Evolutionary conservation across 78 protist genomes (phyloP).

Genomic region (Trichosphaerium sp.): DNA sequence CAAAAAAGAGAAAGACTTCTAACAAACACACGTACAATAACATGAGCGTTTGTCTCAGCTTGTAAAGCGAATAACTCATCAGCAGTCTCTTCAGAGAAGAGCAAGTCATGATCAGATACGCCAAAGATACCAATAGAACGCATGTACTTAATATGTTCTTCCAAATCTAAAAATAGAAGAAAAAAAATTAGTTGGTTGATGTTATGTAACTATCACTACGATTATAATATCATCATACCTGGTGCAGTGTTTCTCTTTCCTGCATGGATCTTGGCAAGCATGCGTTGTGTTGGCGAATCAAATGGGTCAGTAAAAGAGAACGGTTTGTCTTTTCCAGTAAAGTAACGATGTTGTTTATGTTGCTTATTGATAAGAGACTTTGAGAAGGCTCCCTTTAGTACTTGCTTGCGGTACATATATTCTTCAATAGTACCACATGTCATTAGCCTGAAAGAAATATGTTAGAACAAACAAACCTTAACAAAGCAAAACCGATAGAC

Average conservation of each 20-base stretch:
- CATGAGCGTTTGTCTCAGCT: too few species aligned
- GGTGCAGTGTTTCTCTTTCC: too few species aligned
- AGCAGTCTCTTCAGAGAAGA: neutral
- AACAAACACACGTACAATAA: too few species aligned
- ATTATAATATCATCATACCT: too few species aligned
- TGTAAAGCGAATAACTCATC: too few species aligned
- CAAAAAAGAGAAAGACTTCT: too few species aligned
- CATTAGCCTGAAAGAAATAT: constrained; percentile 42
- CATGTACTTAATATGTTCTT: neutral
- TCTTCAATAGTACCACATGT: constrained; percentile 43
- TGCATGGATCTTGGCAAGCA: neutral
- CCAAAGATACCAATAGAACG: neutral
- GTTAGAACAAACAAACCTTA: too few species aligned
- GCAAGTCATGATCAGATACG: constrained; percentile 1
- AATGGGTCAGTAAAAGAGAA: neutral
- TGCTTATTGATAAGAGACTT: neutral
- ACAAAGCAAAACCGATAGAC: too few species aligned
- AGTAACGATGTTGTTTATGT: constrained; percentile 9
- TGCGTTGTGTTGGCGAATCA: neutral
- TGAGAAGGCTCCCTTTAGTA: constrained; percentile 16
- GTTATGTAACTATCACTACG: too few species aligned
- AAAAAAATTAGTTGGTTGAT: too few species aligned
- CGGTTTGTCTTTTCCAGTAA: neutral
- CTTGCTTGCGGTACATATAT: constrained; percentile 48
- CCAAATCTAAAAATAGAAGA: neutral